phyloP scores from a whole-genome alignment of 768 basidiomycete genomes.

The Kwoniella bestiolae region DNA sequence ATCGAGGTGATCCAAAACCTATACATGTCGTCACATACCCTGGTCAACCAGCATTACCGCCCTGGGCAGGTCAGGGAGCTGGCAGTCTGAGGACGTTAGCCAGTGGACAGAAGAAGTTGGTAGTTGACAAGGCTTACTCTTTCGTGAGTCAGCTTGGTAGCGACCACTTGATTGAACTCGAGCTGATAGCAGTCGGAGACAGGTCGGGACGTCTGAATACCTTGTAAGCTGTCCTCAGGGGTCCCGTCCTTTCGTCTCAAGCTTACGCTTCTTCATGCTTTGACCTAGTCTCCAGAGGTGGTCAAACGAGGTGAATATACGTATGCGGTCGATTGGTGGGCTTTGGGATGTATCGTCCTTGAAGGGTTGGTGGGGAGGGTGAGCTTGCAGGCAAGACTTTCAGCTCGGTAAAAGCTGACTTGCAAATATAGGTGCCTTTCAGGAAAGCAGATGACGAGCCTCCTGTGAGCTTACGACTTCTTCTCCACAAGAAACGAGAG shows the following conservation, averaged over 20 bases:
- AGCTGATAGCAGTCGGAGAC: background rate
- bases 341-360: slow-evolving; percentile 94
- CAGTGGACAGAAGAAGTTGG: slow-evolving; percentile 26
- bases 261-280: background rate
- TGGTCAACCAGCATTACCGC: slow-evolving; percentile 31
- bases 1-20: slow-evolving; percentile 42
- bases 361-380: slow-evolving; percentile 97
- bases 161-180: background rate
- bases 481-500: background rate
- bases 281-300: slow-evolving; percentile 80
- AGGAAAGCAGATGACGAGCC: slow-evolving; percentile 37
- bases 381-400: slow-evolving; percentile 58
- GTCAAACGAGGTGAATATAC: slow-evolving; percentile 68
- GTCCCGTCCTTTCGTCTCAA: background rate
- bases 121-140: slow-evolving; percentile 37
- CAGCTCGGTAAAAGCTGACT: background rate
- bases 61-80: slow-evolving; percentile 43
- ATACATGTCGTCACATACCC: slow-evolving; percentile 35
- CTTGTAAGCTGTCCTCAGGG: slow-evolving; percentile 34
- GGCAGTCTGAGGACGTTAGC: slow-evolving; percentile 27
- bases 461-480: slow-evolving; percentile 27
- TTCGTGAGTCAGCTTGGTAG: slow-evolving; percentile 34
- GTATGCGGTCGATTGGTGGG: slow-evolving; percentile 82
- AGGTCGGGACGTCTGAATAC: slow-evolving; percentile 51
- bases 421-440: slow-evolving; percentile 37